phyloP scores from a whole-genome alignment of 306 rosid species.

The Sophora flavescens region DNA sequence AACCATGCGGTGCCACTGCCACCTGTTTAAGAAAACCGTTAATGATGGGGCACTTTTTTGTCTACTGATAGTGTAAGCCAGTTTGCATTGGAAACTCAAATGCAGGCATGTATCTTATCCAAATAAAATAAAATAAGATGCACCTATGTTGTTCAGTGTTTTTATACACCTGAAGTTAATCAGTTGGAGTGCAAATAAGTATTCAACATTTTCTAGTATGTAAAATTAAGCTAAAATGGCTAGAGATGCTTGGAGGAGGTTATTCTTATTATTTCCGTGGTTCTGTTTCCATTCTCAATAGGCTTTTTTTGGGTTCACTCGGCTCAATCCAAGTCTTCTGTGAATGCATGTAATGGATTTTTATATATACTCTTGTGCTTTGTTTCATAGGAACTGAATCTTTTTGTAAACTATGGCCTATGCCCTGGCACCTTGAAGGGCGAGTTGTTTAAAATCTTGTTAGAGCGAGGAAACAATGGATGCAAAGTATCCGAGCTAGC shows the following conservation, averaged over 20 bases:
- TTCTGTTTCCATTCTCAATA: constrained; percentile 38
- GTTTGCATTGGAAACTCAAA: not conserved
- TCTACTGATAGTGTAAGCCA: constrained; percentile 21
- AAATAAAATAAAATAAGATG: not conserved
- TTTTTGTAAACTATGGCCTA: constrained; percentile 74
- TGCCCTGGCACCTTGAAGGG: constrained; percentile 83
- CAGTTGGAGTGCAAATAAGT: constrained; percentile 2
- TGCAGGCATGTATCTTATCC: not conserved
- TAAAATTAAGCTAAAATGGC: constrained; percentile 16
- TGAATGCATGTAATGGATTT: constrained; percentile 21
- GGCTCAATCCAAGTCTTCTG: not conserved
- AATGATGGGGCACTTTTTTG: constrained; percentile 4
- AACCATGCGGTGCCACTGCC: constrained; percentile 12
- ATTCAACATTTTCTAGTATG: not conserved
- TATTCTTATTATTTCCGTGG: not conserved
- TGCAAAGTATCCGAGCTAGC: constrained; percentile 80
- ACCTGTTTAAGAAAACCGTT: constrained; percentile 13
- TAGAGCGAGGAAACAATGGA: constrained; percentile 81
- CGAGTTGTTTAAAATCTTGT: constrained; percentile 77
- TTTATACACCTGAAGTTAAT: constrained; percentile 2
- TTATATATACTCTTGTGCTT: constrained; percentile 33
- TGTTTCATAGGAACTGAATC: constrained; percentile 70
- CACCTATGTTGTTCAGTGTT: not conserved
- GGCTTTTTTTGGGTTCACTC: not conserved
- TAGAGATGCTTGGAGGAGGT: constrained; percentile 8